These are phyloP conservation scores for Starmera quercuum DNA, from an alignment of 805 yeast genomes.

Conservation along the genomic window DNA sequence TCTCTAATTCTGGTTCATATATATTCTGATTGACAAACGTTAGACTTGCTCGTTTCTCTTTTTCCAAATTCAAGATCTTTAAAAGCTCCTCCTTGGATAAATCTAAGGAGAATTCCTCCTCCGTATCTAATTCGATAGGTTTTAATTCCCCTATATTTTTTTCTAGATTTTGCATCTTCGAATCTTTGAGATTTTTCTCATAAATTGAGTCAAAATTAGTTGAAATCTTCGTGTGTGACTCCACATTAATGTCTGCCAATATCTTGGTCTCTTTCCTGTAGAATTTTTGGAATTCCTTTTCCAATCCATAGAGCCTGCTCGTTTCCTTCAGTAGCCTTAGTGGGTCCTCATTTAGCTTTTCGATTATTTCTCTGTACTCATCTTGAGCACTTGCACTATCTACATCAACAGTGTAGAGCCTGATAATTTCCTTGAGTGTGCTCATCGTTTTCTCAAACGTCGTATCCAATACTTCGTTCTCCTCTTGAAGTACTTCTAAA, in stretches of 20 bases:
- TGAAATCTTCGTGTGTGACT: slow-evolving; percentile 8
- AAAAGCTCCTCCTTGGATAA: slow-evolving; percentile 12
- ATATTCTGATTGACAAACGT: slow-evolving; percentile 11
- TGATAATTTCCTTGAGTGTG: slow-evolving; percentile 9
- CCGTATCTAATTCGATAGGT: slow-evolving; percentile 6
- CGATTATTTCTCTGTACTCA: not conserved
- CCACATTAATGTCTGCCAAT: slow-evolving; percentile 1
- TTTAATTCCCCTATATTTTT: slow-evolving; percentile 7
- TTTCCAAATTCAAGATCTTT: slow-evolving; percentile 12
- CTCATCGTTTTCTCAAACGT: slow-evolving; percentile 5
- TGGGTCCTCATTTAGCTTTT: not conserved
- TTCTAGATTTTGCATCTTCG: slow-evolving; percentile 8
- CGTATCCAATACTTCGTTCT: slow-evolving; percentile 6
- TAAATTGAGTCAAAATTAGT: slow-evolving; percentile 9
- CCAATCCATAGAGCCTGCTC: slow-evolving; percentile 5
- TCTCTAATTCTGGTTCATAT: slow-evolving; percentile 11
- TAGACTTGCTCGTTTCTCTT: slow-evolving; percentile 10
- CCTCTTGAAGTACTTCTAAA: not conserved
- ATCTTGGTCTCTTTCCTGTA: slow-evolving; percentile 5
- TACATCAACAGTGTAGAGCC: not conserved
- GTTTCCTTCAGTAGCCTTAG: not conserved
- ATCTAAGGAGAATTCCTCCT: not conserved
- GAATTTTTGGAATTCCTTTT: slow-evolving; percentile 7
- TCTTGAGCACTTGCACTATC: not conserved
- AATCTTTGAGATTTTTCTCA: slow-evolving; percentile 9